A percentile compares a stretch with the other conserved stretches of the same genome.
Evolutionary conservation across 768 basidiomycete species (phyloP).

Genomic region (Trametes sanguinea): DNA sequence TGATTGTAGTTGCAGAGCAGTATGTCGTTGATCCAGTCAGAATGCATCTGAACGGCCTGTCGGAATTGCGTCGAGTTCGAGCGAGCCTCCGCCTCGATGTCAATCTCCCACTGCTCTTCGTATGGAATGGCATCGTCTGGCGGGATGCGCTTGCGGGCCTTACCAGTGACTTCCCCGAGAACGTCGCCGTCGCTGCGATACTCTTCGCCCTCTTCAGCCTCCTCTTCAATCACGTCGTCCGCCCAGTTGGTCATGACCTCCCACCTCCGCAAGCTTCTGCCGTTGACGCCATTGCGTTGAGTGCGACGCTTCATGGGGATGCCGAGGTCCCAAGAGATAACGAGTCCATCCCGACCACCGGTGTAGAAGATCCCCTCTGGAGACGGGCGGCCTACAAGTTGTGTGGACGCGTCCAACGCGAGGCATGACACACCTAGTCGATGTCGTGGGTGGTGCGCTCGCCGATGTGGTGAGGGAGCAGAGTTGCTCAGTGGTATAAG

Average conservation of each 20-base stretch:
- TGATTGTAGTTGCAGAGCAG: slow-evolving; percentile 90
- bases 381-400: slow-evolving; percentile 57
- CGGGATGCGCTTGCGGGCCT: slow-evolving; percentile 34
- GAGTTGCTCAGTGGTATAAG: slow-evolving; percentile 48
- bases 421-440: slow-evolving; percentile 84
- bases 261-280: slow-evolving; percentile 51
- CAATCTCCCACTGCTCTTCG: slow-evolving; percentile 82
- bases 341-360: slow-evolving; percentile 84
- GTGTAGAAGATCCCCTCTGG: slow-evolving; percentile 91
- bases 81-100: slow-evolving; percentile 42
- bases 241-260: slow-evolving; percentile 86
- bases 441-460: slow-evolving; percentile 68
- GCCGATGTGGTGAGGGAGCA: slow-evolving; percentile 17
- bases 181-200: slow-evolving; percentile 71
- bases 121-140: slow-evolving; percentile 46
- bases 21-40: slow-evolving; percentile 97
- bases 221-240: slow-evolving; percentile 68
- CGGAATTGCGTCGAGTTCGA: slow-evolving; percentile 66
- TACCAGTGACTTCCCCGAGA: slow-evolving; percentile 65
- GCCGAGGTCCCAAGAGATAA: slow-evolving; percentile 86
- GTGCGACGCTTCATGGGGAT: slow-evolving; percentile 57
- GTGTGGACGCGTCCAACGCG: slow-evolving; percentile 85
- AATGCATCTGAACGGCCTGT: slow-evolving; percentile 86
- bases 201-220: slow-evolving; percentile 63
- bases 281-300: slow-evolving; percentile 32